phyloP scores from a whole-genome alignment of 2,329 filamentous ascomycete genomes.

The Sclerotinia nivalis region DNA sequence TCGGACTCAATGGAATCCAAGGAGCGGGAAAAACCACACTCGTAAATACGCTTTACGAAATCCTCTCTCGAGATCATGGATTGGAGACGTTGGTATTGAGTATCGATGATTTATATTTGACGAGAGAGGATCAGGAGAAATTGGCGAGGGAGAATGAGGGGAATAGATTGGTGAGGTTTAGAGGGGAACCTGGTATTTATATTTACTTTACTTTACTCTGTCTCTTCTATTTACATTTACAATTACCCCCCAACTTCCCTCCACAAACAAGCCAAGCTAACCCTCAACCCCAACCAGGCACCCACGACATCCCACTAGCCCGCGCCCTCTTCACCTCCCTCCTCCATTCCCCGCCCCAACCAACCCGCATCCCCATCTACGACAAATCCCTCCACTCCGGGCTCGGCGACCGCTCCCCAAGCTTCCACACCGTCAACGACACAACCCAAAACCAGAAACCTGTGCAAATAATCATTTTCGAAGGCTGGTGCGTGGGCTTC shows the following conservation, averaged over 20 bases:
- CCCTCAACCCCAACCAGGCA: slow-evolving; percentile 54
- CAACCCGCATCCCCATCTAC: slow-evolving; percentile 60
- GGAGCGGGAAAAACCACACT: slow-evolving; percentile 92
- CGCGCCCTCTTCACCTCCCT: slow-evolving; percentile 55
- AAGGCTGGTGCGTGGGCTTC: slow-evolving; percentile 75
- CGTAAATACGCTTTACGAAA: slow-evolving; percentile 62
- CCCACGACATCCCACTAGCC: slow-evolving; percentile 64
- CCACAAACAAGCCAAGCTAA: background rate
- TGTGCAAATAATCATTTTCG: slow-evolving; percentile 61
- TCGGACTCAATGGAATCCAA: slow-evolving; percentile 89
- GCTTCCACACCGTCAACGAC: slow-evolving; percentile 52
- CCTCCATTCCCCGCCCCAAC: slow-evolving; percentile 43
- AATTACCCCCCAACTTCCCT: background rate
- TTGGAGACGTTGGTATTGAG: slow-evolving; percentile 60
- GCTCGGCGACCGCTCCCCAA: slow-evolving; percentile 58
- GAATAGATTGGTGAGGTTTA: slow-evolving; percentile 64
- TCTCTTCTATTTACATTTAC: background rate
- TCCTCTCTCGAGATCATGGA: slow-evolving; percentile 53
- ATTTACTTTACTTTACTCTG: background rate
- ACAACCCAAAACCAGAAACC: slow-evolving; percentile 28
- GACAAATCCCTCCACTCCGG: slow-evolving; percentile 66
- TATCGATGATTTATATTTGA: slow-evolving; percentile 71
- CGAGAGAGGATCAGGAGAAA: slow-evolving; percentile 55
- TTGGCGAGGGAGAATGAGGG: slow-evolving; percentile 54
- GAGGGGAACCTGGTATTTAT: slow-evolving; percentile 60